Evolutionary conservation across 2,329 filamentous ascomycete species (phyloP), one percentile per base, ranked within the genome.

Genomic region (Trichoderma breve): DNA sequence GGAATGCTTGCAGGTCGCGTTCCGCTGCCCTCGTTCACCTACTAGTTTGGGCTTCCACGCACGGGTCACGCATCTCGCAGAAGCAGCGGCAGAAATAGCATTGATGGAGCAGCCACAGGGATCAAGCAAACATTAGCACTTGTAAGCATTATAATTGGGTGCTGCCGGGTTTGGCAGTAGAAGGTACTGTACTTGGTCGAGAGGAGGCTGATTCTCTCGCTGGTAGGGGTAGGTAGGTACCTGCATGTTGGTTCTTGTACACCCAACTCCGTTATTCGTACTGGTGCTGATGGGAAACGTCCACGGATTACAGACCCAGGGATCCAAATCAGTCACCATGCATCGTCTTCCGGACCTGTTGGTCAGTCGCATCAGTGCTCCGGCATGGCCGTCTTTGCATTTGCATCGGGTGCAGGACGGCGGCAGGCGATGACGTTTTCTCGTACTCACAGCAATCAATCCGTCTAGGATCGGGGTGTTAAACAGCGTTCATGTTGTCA

Each of bases 1-100:
- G 53, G 24, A 57, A 18, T 15, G 53, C 30, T 34, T 34, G 57
- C 57, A 60, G 57, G 57, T 21, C 57, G 28, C 57, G 57, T 60
- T 60, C 28, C 15, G 30, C 26, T 26, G 39, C 34, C 32, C 60
- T 24, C n/a, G n/a, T 7, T 39, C 34, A 62, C 60, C 60, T 62
- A 62, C 61, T 24, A 24, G 61, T 64, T 51, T 64, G 39, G 61
- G 61, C 61, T 43, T 47, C 61, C 39, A 64, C 36, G 61, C 47
- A 53, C 47, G 47, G 61, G 36, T 39, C 61, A 30, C 21, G 61
- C 61, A 53, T 53, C 47, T 53, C n/a, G 47, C 21, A 53, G 47
- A 53, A 53, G 47, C 43, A 65, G n/a, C 18, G 26, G 62, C 34
- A 57, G n/a, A 57, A 28, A 39, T 26, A 53, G 47, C 30, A 53